Evolutionary conservation across 2,329 filamentous ascomycete genomes (phyloP), one percentile per base, ranked within the genome.

Genomic region (Alternaria burnsii): DNA sequence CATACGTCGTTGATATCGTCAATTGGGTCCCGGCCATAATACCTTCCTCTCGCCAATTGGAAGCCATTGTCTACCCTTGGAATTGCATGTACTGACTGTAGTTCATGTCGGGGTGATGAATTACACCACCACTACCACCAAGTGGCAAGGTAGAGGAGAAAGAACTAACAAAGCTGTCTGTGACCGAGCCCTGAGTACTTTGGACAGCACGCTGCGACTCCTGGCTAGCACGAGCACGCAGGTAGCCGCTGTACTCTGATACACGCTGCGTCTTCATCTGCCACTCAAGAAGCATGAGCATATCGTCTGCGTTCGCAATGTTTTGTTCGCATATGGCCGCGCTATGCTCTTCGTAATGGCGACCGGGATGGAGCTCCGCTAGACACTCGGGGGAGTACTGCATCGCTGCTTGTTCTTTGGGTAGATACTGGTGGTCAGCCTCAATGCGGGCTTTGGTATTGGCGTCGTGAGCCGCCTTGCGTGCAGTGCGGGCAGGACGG

Each of bases 191-290:
- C 26, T 28, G 30, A 4, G 36, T 44, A n/a, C 51, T 48, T 11
- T 58, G 41, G 12, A 69, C 57, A 10, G 59, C 34, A 24, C 61
- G 46, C 24, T 43, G 59, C 4, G 62, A 61, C 14, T 48, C 52
- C 16, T 48, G 44, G 34, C 69, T 70, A 2, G 69, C 69, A 24
- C 58, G 58, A 36, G 54, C 52, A 10, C 69, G 63, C 8, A 71
- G 63, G 22, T 71, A 71, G 22, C 46, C 55, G 34, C 56, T 66
- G 50, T 71, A 71, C 40, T 70, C 63, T 9, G 58, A 62, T 6
- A 71, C 69, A 8, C 69, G 69, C 52, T 64, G 63, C 8, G 57
- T 51, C 47, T 65, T 69, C 5, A 63, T 55, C 48, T 70, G 65
- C 68, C 68, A 71, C 42, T 68, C 59, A 12, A 42, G 40, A 12